Evolutionary conservation across 306 rosid genomes (phyloP), one percentile per base, ranked within the genome.

Genomic region (Prunus kanzakura): DNA sequence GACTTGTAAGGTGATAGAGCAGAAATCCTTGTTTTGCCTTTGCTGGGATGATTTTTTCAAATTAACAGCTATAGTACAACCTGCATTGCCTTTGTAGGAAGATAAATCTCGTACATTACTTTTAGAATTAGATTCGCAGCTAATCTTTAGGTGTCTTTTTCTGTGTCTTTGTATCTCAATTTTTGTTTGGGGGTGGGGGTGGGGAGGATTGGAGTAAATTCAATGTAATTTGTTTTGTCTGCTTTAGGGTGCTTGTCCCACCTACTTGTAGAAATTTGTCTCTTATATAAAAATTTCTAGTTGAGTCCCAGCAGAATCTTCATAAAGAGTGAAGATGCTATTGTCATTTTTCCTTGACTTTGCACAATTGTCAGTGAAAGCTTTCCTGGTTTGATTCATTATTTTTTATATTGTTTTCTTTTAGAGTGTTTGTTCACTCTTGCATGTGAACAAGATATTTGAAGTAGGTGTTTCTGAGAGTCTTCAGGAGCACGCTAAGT

Each of bases 381-480:
- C 30, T 14, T 58, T 11, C 2, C 35, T 56, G 43, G 58, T 61
- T 81, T 69, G 67, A 66, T 72, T 35, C 1, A 19, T 27, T 12
- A 13, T 55, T 30, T 67, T 56, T 20, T 72, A 76, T 65, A 22
- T 41, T 30, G 25, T 70, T 67, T 54, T 74, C 76, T 74, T 80
- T 65, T 64, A 95, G 98, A 92, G 96, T 85, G 81, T 95, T 66
- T 83, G 92, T 81, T 91, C 96, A 10, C 96, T 95, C 82, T 82
- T 95, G 90, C 95, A 95, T 72, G 58, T 95, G 79, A 87, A 87
- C 88, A 92, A 95, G 87, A 89, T 95, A 86, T 92, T 95, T 88
- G 98, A 92, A 85, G 96, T 92, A 65, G 98, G 97, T 69, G 87
- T 92, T 83, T 95, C 98, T 3, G 96, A 92, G 86, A 90, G 84